Evolutionary conservation across 2,329 filamentous ascomycete species (phyloP).

Genomic region (Pseudonectria buxi): DNA sequence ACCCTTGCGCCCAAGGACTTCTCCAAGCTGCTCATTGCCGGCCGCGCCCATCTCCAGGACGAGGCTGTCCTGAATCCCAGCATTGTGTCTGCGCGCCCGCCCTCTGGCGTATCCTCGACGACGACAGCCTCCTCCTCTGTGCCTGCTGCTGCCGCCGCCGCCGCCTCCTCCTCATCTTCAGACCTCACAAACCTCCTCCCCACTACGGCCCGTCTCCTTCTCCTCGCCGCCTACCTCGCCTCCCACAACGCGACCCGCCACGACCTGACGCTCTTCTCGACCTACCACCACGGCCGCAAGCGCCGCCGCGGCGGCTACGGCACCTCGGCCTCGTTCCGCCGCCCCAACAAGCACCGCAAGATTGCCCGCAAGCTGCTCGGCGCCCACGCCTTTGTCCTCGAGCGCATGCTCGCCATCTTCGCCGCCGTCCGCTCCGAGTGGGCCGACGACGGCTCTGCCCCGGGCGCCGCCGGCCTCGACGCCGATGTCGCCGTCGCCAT

Average conservation of each 20-base stretch:
- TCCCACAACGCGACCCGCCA: slow-evolving; percentile 72
- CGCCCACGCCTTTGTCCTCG: slow-evolving; percentile 68
- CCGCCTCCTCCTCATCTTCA: slow-evolving; percentile 17
- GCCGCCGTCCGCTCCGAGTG: slow-evolving; percentile 56
- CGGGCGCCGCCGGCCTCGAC: slow-evolving; percentile 34
- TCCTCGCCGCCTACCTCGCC: slow-evolving; percentile 72
- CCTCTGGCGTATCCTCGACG: not conserved
- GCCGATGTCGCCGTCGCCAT: slow-evolving; percentile 58
- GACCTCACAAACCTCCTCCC: slow-evolving; percentile 56
- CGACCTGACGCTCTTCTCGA: slow-evolving; percentile 70
- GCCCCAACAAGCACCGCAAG: slow-evolving; percentile 58
- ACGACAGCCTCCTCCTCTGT: too few species aligned
- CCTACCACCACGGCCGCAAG: slow-evolving; percentile 50
- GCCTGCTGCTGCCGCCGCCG: too few species aligned
- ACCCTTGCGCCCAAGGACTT: slow-evolving; percentile 74
- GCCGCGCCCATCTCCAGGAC: slow-evolving; percentile 63
- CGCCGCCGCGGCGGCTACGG: slow-evolving; percentile 43
- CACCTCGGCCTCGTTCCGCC: slow-evolving; percentile 23
- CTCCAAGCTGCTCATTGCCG: slow-evolving; percentile 69
- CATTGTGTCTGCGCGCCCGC: slow-evolving; percentile 38
- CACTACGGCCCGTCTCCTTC: slow-evolving; percentile 64
- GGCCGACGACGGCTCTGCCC: slow-evolving; percentile 28
- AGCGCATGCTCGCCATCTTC: slow-evolving; percentile 73
- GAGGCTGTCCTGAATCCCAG: slow-evolving; percentile 62
- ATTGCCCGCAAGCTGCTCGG: slow-evolving; percentile 72